Evolutionary conservation across 75 land plant species (phyloP).

Genomic region (Pinus albicaulis): DNA sequence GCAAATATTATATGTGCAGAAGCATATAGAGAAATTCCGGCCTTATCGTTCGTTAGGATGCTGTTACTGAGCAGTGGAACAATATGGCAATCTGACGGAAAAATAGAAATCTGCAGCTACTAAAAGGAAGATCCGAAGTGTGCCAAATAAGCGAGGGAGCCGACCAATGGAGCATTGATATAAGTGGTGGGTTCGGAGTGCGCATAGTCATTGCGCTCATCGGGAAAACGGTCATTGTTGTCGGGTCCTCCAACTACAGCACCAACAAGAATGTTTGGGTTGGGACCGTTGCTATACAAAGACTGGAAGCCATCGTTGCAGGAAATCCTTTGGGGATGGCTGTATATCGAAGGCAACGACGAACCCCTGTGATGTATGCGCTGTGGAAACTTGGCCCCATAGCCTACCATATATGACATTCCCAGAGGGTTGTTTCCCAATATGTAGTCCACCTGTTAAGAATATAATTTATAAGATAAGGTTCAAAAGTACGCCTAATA

Average conservation of each 20-base stretch:
- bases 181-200: slow-evolving; percentile 86
- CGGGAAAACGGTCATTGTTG: slow-evolving; percentile 57
- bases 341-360: slow-evolving; percentile 61
- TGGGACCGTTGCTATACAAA: slow-evolving; percentile 44
- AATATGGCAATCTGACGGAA: slow-evolving; percentile 2
- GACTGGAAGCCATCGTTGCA: slow-evolving; percentile 49
- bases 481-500: too few relatives aligned
- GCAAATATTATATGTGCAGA: too few relatives aligned
- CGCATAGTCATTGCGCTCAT: slow-evolving; percentile 61
- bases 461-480: too few relatives aligned
- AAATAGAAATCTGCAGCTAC: too few relatives aligned
- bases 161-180: slow-evolving; percentile 86
- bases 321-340: slow-evolving; percentile 40
- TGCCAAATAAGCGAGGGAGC: slow-evolving; percentile 72
- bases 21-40: too few relatives aligned
- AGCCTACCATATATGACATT: slow-evolving; percentile 95
- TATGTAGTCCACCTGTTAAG: slow-evolving; percentile 80
- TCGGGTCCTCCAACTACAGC: slow-evolving; percentile 91
- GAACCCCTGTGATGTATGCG: slow-evolving; percentile 87
- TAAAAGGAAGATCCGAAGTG: neutral
- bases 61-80: slow-evolving; percentile 39
- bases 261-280: slow-evolving; percentile 74
- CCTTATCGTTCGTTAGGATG: neutral
- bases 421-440: slow-evolving; percentile 70
- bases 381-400: slow-evolving; percentile 58